These are phyloP conservation scores for Backusella morwellensis DNA, from an alignment of 192 early-diverging fungal genomes.

Conservation along the genomic window DNA sequence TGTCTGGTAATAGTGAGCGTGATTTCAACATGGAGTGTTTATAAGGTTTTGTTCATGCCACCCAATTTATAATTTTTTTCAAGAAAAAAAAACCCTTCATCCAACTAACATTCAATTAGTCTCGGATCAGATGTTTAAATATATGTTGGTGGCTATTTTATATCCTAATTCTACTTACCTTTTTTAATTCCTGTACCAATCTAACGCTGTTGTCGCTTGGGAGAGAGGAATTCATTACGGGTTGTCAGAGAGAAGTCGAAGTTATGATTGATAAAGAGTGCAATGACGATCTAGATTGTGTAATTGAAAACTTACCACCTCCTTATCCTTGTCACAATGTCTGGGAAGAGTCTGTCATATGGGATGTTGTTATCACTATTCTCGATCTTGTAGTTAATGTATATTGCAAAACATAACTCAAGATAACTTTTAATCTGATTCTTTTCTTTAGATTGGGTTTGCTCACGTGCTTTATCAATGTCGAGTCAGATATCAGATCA, in stretches of 20 bases:
- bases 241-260: not conserved
- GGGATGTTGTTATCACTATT: not conserved
- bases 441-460: not conserved
- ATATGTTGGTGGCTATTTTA: conserved; percentile 14
- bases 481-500: not conserved
- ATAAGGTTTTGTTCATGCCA: not conserved
- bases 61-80: not conserved
- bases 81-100: not conserved
- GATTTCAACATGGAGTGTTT: conserved; percentile 11
- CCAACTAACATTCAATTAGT: not conserved
- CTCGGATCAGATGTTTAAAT: not conserved
- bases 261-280: not conserved
- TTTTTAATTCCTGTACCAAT: conserved; percentile 4
- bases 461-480: not conserved
- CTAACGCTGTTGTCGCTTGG: not conserved
- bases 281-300: not conserved
- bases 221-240: not conserved
- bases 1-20: not conserved
- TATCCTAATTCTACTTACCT: not conserved
- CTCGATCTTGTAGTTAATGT: not conserved
- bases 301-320: not conserved
- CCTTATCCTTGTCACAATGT: not conserved
- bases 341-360: conserved; percentile 6
- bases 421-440: not conserved
- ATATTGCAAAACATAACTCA: not conserved